phyloP scores from a whole-genome alignment of 805 yeast genomes.

The Candida koratica region DNA sequence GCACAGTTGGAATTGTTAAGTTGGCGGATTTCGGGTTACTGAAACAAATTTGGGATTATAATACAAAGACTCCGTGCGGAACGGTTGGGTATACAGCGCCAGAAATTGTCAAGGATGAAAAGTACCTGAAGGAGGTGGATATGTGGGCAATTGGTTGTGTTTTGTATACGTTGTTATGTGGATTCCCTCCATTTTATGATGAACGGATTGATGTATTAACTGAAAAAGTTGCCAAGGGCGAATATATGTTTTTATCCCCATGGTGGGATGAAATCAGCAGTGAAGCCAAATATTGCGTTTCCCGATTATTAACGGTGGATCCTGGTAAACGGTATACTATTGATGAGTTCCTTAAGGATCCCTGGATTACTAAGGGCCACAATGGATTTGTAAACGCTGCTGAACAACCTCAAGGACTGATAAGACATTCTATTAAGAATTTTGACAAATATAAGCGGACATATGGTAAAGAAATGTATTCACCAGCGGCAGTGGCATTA shows the following conservation, averaged over 20 bases:
- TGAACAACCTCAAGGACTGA: slow-evolving; percentile 3
- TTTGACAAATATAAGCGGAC: slow-evolving; percentile 25
- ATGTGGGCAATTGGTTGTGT: slow-evolving; percentile 99
- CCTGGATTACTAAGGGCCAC: slow-evolving; percentile 52
- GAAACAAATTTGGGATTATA: slow-evolving; percentile 81
- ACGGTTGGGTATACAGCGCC: slow-evolving; percentile 99
- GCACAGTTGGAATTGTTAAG: slow-evolving; percentile 84
- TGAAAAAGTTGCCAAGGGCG: slow-evolving; percentile 75
- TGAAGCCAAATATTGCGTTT: slow-evolving; percentile 68
- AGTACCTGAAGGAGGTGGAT: slow-evolving; percentile 90
- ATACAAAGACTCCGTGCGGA: slow-evolving; percentile 97
- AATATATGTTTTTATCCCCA: slow-evolving; percentile 69
- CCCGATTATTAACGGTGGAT: slow-evolving; percentile 65
- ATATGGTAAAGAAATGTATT: slow-evolving; percentile 34
- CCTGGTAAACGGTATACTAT: slow-evolving; percentile 66
- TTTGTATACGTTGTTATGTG: slow-evolving; percentile 86
- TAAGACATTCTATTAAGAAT: slow-evolving; percentile 25
- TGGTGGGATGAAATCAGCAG: slow-evolving; percentile 85
- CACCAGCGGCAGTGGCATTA: slow-evolving; percentile 76
- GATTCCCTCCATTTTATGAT: slow-evolving; percentile 96
- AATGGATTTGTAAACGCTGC: slow-evolving; percentile 13
- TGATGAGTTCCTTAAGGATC: slow-evolving; percentile 67
- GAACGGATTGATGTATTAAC: slow-evolving; percentile 71
- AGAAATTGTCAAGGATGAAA: slow-evolving; percentile 91
- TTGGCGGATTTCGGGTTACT: slow-evolving; percentile 95